Conservation (phyloP, 73 alveolate species). For the Symbiodinium natans region DNA sequence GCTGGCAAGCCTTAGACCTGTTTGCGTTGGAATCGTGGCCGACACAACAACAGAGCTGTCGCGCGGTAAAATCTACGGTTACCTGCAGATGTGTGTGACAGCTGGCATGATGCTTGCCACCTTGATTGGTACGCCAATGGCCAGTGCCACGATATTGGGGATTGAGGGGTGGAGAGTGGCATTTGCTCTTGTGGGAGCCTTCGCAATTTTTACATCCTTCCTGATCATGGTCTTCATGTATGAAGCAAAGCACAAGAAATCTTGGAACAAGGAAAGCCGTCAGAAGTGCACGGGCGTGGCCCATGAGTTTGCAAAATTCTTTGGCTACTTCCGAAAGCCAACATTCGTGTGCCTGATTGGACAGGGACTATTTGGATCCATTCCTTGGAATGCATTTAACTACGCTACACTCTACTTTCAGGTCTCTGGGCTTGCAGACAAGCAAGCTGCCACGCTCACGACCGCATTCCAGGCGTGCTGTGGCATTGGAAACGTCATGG, state of each 20-base stretch:
- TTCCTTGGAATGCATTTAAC: slow-evolving; percentile 80
- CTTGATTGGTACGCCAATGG: slow-evolving; percentile 70
- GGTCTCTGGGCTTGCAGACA: slow-evolving; percentile 31
- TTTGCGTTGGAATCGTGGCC: slow-evolving; percentile 80
- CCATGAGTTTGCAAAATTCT: not conserved
- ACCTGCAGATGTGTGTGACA: slow-evolving; percentile 64
- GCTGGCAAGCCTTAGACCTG: slow-evolving; percentile 60
- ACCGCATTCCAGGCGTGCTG: slow-evolving; percentile 47
- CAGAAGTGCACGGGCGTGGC: not conserved
- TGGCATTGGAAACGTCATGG: slow-evolving; percentile 67
- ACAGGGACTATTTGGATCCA: slow-evolving; percentile 72
- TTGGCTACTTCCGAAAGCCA: slow-evolving; percentile 52
- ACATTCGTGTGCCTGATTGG: slow-evolving; percentile 79
- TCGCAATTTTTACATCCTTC: slow-evolving; percentile 63
- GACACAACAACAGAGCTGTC: slow-evolving; percentile 54
- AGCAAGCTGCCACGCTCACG: slow-evolving; percentile 30
- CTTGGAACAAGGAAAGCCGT: slow-evolving; percentile 54
- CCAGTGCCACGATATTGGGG: not conserved
- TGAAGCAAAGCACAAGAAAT: slow-evolving; percentile 5
- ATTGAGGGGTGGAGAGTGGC: slow-evolving; percentile 72
- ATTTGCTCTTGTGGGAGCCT: slow-evolving; percentile 59
- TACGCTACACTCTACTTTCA: slow-evolving; percentile 54
- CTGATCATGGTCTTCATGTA: slow-evolving; percentile 21
- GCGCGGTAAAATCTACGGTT: slow-evolving; percentile 57
- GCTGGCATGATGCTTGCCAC: slow-evolving; percentile 87